Evolutionary conservation across 192 early-diverging fungal genomes (phyloP), one percentile per base, ranked within the genome.

Genomic region (Allomyces javanicus): DNA sequence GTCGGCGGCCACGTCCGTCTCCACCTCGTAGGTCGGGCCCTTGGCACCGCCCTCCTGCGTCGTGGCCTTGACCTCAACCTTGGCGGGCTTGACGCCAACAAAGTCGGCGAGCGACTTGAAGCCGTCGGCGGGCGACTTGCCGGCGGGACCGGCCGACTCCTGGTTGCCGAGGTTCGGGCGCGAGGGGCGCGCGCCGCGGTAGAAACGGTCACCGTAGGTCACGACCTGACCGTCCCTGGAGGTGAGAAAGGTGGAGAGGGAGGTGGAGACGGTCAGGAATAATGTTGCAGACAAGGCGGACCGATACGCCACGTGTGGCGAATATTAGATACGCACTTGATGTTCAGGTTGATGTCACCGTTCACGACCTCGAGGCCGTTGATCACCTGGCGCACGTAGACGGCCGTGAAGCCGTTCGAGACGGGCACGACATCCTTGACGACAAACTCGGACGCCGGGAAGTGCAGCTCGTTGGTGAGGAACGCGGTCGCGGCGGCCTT

Each of bases 281-380:
- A 40, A 40, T 40, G 33, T 40, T 40, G 33, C 33, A 40, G 33
- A 0, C 7, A 7, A 40, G 7, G 33, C 33, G 33, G 33, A 40
- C 3, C 33, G 33, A 40, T 40, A 40, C 33, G 33, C 33, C 33
- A 7, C 33, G 7, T 40, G 33, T 7, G 33, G 33, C 7, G 33
- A 40, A 40, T 7, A 40, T 7, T 9, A 7, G 33, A 9, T 40
- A 40, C 33, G 17, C 17, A 58, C 17, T 79, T 73, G 19, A 79
- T 65, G 69, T 88, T 84, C 72, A 83, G 76, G 68, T 80, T 83
- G 22, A 74, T 81, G 25, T 83, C 79, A 61, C 72, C 82, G 70
- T 88, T 88, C 55, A 72, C 72, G 12, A 88, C 74, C 65, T 78
- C 75, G 0, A 82, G 25, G 9, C 82, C 86, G 55, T 73, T 69